Conservation (phyloP, 768 basidiomycete species). For the Collybia mongolica region DNA sequence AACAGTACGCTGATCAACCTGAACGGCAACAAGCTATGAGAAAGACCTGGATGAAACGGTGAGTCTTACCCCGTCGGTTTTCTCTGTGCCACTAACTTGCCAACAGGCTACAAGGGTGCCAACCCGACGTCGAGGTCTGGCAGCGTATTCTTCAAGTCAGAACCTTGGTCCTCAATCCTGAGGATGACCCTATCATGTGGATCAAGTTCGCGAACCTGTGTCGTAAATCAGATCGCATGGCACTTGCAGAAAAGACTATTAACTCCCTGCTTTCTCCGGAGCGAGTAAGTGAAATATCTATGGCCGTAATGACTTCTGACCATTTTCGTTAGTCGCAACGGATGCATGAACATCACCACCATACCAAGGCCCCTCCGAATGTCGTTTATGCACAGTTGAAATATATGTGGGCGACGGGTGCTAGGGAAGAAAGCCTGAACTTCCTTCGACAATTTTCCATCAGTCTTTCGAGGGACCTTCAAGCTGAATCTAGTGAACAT, state of each 20-base stretch:
- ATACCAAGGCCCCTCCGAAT: slow-evolving; percentile 83
- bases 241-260: slow-evolving; percentile 95
- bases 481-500: slow-evolving; percentile 49
- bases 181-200: slow-evolving; percentile 96
- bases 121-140: slow-evolving; percentile 99
- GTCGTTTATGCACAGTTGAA: slow-evolving; percentile 97
- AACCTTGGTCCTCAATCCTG: slow-evolving; percentile 88
- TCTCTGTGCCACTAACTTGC: not conserved
- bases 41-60: slow-evolving; percentile 98
- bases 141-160: slow-evolving; percentile 96
- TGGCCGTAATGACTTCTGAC: not conserved
- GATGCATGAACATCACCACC: slow-evolving; percentile 44
- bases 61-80: slow-evolving; percentile 10
- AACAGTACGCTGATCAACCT: slow-evolving; percentile 90
- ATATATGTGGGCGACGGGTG: slow-evolving; percentile 90
- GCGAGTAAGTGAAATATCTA: slow-evolving; percentile 36
- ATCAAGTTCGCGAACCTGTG: slow-evolving; percentile 98
- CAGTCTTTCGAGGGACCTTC: slow-evolving; percentile 75
- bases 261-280: slow-evolving; percentile 85
- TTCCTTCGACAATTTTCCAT: slow-evolving; percentile 82
- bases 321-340: slow-evolving; percentile 35
- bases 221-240: slow-evolving; percentile 91
- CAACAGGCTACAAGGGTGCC: slow-evolving; percentile 85
- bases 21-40: slow-evolving; percentile 89
- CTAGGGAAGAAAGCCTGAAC: slow-evolving; percentile 72